phyloP scores from a whole-genome alignment of 306 rosid species.

The Carpinus viminea region DNA sequence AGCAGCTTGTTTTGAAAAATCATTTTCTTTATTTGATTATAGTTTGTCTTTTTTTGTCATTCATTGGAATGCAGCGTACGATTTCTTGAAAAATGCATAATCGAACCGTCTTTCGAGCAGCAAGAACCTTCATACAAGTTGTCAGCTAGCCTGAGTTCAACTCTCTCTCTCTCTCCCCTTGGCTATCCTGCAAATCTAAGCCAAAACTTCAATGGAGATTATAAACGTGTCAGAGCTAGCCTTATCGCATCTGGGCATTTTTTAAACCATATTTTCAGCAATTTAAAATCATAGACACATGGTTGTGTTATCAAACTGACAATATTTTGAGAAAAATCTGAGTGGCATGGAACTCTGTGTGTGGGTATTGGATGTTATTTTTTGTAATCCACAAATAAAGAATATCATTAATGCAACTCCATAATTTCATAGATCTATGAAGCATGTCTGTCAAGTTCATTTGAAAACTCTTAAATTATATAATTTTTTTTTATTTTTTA shows the following conservation, averaged over 20 bases:
- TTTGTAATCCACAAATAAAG: slow-evolving; percentile 45
- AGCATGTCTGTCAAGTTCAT: slow-evolving; percentile 73
- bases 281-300: slow-evolving; percentile 22
- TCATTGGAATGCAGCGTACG: slow-evolving; percentile 17
- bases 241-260: not conserved
- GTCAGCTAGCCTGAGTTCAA: slow-evolving; percentile 1
- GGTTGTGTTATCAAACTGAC: slow-evolving; percentile 33
- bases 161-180: not conserved
- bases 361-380: slow-evolving; percentile 29
- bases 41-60: slow-evolving; percentile 47
- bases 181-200: not conserved
- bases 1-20: no score
- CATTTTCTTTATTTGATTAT: slow-evolving; percentile 33
- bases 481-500: not conserved
- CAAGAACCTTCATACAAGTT: not conserved
- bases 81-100: slow-evolving; percentile 19
- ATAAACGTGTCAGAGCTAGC: slow-evolving; percentile 12
- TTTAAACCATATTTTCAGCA: slow-evolving; percentile 25
- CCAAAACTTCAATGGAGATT: not conserved
- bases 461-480: slow-evolving; percentile 35
- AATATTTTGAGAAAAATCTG: slow-evolving; percentile 34
- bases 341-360: slow-evolving; percentile 35
- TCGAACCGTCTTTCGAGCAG: slow-evolving; percentile 11
- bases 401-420: slow-evolving; percentile 30
- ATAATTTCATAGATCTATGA: slow-evolving; percentile 45